Evolutionary conservation across 257 asterid species (phyloP).

Genomic region (Gentiana straminea): DNA sequence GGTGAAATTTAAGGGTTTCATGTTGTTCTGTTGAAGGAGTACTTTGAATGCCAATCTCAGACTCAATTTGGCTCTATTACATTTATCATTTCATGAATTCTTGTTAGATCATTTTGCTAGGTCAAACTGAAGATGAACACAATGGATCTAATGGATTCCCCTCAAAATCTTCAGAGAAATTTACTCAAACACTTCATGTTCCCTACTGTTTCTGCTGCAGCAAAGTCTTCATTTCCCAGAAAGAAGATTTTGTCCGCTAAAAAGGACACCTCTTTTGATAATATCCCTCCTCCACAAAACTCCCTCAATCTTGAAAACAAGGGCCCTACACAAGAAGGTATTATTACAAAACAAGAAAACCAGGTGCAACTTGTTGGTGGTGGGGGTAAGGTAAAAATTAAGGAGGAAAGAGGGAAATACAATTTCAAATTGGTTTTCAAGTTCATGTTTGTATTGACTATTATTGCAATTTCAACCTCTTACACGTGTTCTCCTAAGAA

Average conservation of each 20-base stretch:
- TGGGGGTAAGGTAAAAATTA: conserved; percentile 12
- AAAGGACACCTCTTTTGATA: conserved; percentile 21
- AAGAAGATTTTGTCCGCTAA: conserved; percentile 51
- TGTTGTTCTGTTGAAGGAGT: no score
- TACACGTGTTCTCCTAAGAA: conserved; percentile 24
- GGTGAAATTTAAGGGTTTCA: no score
- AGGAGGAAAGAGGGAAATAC: conserved; percentile 29
- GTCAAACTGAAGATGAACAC: conserved; percentile 37
- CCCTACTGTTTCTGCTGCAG: conserved; percentile 51
- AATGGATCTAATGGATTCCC: conserved; percentile 17
- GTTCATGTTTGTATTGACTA: conserved; percentile 27
- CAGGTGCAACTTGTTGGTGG: conserved; percentile 6
- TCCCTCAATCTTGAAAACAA: conserved; percentile 3
- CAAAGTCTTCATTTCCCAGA: conserved; percentile 37
- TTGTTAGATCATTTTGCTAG: conserved; percentile 9
- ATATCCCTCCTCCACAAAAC: conserved; percentile 6
- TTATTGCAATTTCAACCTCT: conserved; percentile 26
- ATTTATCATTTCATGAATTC: background rate
- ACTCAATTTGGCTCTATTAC: background rate
- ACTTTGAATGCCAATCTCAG: no score
- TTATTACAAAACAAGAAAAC: conserved; percentile 1
- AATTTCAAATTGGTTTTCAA: conserved; percentile 31
- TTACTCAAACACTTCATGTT: conserved; percentile 41
- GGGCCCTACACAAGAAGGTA: conserved; percentile 8
- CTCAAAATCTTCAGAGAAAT: conserved; percentile 24